phyloP scores from a whole-genome alignment of 108 stramenopile genomes.

The Discostella stelligeroides region DNA sequence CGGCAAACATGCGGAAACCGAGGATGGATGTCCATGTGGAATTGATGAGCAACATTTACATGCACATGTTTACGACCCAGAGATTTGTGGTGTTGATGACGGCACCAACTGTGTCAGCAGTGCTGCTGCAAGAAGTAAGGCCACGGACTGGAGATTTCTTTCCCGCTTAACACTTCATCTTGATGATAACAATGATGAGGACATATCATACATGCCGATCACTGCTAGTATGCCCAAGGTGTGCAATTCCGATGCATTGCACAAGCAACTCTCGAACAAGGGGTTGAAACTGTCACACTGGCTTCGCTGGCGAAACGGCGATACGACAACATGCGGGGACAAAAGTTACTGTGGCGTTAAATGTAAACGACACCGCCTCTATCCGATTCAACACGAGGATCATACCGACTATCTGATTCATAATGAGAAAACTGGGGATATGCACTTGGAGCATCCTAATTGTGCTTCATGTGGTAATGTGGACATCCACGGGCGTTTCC shows the following conservation, averaged over 20 bases:
- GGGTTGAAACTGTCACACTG: conserved; percentile 23
- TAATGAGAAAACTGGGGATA: conserved; percentile 38
- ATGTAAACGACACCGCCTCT: conserved; percentile 19
- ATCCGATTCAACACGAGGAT: conserved; percentile 51
- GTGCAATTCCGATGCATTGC: conserved; percentile 26
- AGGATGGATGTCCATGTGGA: conserved; percentile 64
- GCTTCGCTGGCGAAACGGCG: conserved; percentile 6
- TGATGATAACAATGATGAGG: conserved; percentile 6
- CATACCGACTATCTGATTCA: conserved; percentile 54
- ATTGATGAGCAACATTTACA: conserved; percentile 59
- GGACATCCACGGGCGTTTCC: conserved; percentile 57
- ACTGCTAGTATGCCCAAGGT: conserved; percentile 38
- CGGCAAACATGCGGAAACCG: conserved; percentile 56
- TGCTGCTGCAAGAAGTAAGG: neutral
- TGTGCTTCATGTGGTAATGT: conserved; percentile 47
- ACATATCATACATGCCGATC: conserved; percentile 22
- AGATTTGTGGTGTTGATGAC: conserved; percentile 23
- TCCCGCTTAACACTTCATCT: conserved; percentile 29
- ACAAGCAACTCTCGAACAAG: conserved; percentile 17
- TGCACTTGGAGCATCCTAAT: conserved; percentile 56
- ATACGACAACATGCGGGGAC: neutral
- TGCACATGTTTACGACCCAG: conserved; percentile 50
- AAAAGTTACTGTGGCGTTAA: conserved; percentile 1
- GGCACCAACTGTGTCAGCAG: neutral
- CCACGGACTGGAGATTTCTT: conserved; percentile 28